Conservation (phyloP, 225 moss, liverwort and hornwort species). For the Sphagnum contortum region DNA sequence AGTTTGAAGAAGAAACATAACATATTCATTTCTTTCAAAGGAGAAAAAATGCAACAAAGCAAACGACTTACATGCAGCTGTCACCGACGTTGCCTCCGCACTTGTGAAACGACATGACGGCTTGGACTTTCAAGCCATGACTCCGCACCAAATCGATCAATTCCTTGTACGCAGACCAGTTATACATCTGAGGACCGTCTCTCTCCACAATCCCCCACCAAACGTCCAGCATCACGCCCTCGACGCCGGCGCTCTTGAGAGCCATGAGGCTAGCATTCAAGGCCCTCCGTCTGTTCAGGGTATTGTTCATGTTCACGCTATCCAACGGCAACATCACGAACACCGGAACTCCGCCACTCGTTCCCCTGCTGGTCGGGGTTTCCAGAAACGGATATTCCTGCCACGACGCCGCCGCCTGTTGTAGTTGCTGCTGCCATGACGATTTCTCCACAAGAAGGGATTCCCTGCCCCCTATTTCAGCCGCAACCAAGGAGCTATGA, state of each 20-base stretch:
- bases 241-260: constrained; percentile 23
- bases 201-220: constrained; percentile 39
- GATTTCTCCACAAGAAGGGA: too few species aligned
- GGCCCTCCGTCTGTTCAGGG: constrained; percentile 16
- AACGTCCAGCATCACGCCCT: constrained; percentile 37
- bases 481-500: too few species aligned
- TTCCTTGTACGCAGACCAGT: constrained; percentile 23
- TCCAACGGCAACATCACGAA: constrained; percentile 19
- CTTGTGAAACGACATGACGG: constrained; percentile 32
- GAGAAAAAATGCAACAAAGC: too few species aligned
- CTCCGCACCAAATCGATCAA: constrained; percentile 19
- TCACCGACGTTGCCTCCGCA: constrained; percentile 35
- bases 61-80: constrained; percentile 20
- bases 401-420: too few species aligned
- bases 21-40: too few species aligned
- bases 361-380: too few species aligned
- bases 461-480: too few species aligned
- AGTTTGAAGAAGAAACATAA: too few species aligned
- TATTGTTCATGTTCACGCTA: constrained; percentile 14
- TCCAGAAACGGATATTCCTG: too few species aligned
- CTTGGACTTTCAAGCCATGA: constrained; percentile 23
- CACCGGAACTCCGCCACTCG: too few species aligned
- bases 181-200: constrained; percentile 13
- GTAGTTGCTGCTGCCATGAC: too few species aligned
- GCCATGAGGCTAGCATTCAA: constrained; percentile 19